Conservation (phyloP, 176 grass and related monocot species). For the Avena sativa region DNA sequence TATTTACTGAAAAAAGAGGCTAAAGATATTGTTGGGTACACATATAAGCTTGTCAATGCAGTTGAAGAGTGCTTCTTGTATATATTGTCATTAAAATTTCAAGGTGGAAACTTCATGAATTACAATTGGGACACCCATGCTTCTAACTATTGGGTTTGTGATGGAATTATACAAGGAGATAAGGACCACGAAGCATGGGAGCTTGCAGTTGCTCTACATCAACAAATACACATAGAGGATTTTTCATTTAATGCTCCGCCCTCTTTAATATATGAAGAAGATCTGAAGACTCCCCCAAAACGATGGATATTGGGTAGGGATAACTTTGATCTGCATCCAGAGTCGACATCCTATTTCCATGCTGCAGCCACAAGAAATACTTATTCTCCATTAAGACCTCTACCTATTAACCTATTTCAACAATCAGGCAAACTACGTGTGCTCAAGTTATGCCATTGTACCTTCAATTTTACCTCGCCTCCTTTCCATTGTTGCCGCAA, state of each 20-base stretch:
- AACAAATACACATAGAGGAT: not conserved
- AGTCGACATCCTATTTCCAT: not conserved
- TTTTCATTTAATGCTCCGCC: not conserved
- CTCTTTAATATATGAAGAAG: too few species aligned
- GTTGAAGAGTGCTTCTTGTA: not conserved
- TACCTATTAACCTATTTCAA: not conserved
- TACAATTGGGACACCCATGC: slow-evolving; percentile 3
- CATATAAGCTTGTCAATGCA: not conserved
- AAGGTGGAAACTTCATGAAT: not conserved
- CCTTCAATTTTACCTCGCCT: slow-evolving; percentile 29
- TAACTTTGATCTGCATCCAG: not conserved
- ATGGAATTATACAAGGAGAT: not conserved
- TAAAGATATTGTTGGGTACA: not conserved
- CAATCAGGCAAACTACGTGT: not conserved
- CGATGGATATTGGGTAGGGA: not conserved
- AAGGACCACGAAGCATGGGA: slow-evolving; percentile 2
- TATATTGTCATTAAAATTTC: not conserved
- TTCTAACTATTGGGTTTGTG: slow-evolving; percentile 35
- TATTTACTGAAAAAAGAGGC: not conserved
- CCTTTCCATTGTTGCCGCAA: not conserved
- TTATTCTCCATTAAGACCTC: not conserved
- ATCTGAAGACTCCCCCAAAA: too few species aligned
- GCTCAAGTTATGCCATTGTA: not conserved
- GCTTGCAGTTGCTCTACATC: not conserved
- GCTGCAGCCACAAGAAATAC: not conserved